Base-by-base conservation (phyloP, 495 filamentous ascomycete genomes). In the Penicillium antarcticum region DNA sequence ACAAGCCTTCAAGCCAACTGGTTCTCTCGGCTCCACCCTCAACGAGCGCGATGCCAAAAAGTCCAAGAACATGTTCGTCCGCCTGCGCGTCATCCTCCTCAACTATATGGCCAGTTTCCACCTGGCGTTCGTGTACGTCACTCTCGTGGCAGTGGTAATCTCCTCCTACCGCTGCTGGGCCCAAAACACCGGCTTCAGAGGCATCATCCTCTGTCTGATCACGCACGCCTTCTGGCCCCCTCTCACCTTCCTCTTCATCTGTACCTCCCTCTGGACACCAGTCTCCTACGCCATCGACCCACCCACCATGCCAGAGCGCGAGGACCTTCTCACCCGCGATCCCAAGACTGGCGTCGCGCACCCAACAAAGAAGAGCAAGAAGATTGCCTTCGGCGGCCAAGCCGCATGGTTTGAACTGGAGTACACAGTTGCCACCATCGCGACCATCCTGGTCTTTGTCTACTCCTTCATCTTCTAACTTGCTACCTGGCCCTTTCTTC, bases 181-280 rank as follows among this genome's bases (percentile, higher is more conserved):
- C 29, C 42, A 61, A 17, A 40, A 67, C 14, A 32, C 19, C 41
- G 39, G 53, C 35, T 63, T 67, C 51, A 53, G 58, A 38, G 61
- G 61, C 6, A 50, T 68, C 6, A 57, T 74, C 6, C 42, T 71
- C 17, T 75, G 66, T 40, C 56, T 74, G 26, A 63, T 78, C 34
- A 78, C 73, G 0, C 73, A 78, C 60, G 71, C 70, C 14, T 75
- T 73, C 67, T 77, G 74, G 75, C 75, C 75, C 1, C 75, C 75
- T 0, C 44, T 70, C 19, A 58, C 67, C 1, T 76, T 71, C 57
- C 48, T 74, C 19, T 69, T 66, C 51, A 54, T 69, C 26, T 65
- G 62, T 49, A 63, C 67, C 14, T 71, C 62, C 9, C 52, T 75
- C 39, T 73, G 68, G 52, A 69, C 66, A 0, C 74, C 73, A 0